phyloP scores from a whole-genome alignment of 2,329 filamentous ascomycete species.

The Drechslerella stenobrocha region DNA sequence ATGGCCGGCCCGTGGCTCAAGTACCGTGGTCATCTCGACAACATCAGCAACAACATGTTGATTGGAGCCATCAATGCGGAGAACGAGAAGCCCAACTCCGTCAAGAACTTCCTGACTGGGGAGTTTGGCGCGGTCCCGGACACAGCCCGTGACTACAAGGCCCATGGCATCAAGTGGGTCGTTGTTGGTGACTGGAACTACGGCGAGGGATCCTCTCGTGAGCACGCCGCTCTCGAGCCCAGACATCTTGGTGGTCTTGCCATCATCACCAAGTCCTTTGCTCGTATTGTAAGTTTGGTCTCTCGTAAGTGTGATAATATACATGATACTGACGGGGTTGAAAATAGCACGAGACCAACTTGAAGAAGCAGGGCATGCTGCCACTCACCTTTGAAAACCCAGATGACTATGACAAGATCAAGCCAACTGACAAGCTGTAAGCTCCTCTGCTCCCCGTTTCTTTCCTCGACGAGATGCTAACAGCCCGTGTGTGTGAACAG shows the following conservation, averaged over 20 bases:
- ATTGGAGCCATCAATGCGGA: constrained; percentile 95
- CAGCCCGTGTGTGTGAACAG: constrained; percentile 53
- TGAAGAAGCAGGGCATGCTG: constrained; percentile 99
- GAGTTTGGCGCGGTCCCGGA: constrained; percentile 86
- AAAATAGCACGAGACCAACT: constrained; percentile 87
- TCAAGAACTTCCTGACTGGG: constrained; percentile 85
- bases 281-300: constrained; percentile 73
- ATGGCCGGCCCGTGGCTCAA: constrained; percentile 98
- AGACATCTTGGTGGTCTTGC: constrained; percentile 94
- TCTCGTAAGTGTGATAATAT: not conserved
- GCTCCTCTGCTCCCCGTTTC: constrained; percentile 51
- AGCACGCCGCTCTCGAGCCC: constrained; percentile 97
- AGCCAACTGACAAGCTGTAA: constrained; percentile 75
- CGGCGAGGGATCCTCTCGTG: constrained; percentile 94
- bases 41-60: constrained; percentile 99
- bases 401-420: constrained; percentile 96
- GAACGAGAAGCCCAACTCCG: constrained; percentile 96
- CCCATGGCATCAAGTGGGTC: constrained; percentile 93
- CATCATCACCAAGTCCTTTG: constrained; percentile 93
- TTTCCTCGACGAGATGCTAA: constrained; percentile 5
- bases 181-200: constrained; percentile 99
- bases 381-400: constrained; percentile 92
- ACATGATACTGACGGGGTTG: constrained; percentile 24
- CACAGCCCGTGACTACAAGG: constrained; percentile 97
- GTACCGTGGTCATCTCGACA: constrained; percentile 98